These are phyloP conservation scores for Candida neerlandica DNA, from an alignment of 1,139 yeast genomes.

Conservation along the genomic window DNA sequence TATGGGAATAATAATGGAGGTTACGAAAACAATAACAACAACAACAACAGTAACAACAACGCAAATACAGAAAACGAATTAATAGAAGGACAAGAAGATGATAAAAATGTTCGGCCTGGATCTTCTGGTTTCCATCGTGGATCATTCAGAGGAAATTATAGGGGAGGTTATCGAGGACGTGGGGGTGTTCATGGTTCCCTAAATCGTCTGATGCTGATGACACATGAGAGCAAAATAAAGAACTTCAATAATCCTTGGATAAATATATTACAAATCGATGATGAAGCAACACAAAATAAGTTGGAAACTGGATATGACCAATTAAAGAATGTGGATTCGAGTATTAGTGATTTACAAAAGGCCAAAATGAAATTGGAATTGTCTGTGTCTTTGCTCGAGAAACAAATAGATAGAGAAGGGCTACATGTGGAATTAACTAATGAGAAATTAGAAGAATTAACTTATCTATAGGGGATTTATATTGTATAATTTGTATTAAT, in stretches of 20 bases:
- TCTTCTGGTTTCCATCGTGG: conserved; percentile 5
- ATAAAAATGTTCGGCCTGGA: background rate
- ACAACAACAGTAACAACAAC: background rate
- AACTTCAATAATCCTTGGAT: conserved; percentile 34
- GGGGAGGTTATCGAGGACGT: conserved; percentile 13
- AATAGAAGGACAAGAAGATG: background rate
- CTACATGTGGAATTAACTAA: conserved; percentile 39
- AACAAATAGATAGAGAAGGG: conserved; percentile 35
- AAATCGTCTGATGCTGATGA: conserved; percentile 10
- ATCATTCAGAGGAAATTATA: conserved; percentile 5
- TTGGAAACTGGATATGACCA: conserved; percentile 25
- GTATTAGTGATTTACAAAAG: conserved; percentile 30
- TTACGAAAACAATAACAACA: background rate
- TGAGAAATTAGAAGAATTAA: conserved; percentile 47
- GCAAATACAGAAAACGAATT: background rate
- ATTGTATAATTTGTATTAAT: background rate
- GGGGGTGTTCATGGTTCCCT: conserved; percentile 4
- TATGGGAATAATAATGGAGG: background rate
- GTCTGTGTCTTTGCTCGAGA: conserved; percentile 27
- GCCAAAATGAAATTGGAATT: conserved; percentile 25
- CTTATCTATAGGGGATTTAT: conserved; percentile 25
- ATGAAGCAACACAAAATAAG: conserved; percentile 22
- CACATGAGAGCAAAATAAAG: conserved; percentile 16
- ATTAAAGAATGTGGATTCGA: conserved; percentile 25
- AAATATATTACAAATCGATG: conserved; percentile 25